Evolutionary conservation across 768 basidiomycete genomes (phyloP).

Genomic region (Lactarius deliciosus): DNA sequence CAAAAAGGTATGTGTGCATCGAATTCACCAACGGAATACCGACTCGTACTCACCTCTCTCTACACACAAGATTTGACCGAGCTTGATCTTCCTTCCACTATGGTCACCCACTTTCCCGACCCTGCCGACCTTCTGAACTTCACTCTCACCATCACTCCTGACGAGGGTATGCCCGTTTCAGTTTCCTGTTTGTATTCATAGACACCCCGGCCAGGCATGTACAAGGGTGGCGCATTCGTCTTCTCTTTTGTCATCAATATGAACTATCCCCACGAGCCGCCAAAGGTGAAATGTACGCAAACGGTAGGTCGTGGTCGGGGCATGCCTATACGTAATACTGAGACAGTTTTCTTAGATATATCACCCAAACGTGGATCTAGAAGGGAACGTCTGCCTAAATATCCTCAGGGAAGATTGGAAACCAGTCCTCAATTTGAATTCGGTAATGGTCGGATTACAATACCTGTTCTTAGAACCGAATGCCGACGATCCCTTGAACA

Average conservation of each 20-base stretch:
- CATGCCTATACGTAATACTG: not conserved
- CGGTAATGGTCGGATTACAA: constrained; percentile 97
- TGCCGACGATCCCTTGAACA: constrained; percentile 97
- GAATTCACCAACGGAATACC: not conserved
- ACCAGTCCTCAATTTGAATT: constrained; percentile 94
- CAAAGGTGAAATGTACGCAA: constrained; percentile 97
- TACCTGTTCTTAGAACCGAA: constrained; percentile 99
- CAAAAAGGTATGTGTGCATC: constrained; percentile 87
- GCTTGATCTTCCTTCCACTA: constrained; percentile 91
- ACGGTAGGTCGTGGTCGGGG: constrained; percentile 54
- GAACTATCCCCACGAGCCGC: constrained; percentile 99
- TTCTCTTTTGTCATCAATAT: constrained; percentile 97
- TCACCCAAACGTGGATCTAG: constrained; percentile 97
- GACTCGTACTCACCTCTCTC: not conserved
- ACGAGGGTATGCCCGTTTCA: constrained; percentile 66
- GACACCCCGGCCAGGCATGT: constrained; percentile 71
- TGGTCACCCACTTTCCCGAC: constrained; percentile 94
- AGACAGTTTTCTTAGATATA: constrained; percentile 69
- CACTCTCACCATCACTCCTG: constrained; percentile 90
- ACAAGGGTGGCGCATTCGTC: constrained; percentile 89
- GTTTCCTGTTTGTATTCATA: constrained; percentile 3
- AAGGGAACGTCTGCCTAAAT: constrained; percentile 98
- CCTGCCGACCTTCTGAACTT: constrained; percentile 95
- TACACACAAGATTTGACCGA: constrained; percentile 80
- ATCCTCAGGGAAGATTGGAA: constrained; percentile 99